Conservation (phyloP, 2,329 filamentous ascomycete species). For the Aspergillus versicolor region DNA sequence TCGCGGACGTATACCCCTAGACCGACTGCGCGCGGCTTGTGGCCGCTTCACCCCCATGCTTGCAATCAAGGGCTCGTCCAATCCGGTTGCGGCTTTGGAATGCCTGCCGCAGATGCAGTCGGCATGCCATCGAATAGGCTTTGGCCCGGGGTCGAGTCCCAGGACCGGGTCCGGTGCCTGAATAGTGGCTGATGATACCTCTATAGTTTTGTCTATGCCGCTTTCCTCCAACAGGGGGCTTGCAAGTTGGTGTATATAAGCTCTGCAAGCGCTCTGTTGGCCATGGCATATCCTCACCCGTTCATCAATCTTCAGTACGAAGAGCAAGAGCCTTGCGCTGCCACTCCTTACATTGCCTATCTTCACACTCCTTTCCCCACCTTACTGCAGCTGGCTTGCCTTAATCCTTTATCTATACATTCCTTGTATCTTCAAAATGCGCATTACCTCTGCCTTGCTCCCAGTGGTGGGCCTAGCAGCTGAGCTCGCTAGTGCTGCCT, state of each 20-base stretch:
- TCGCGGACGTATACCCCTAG: not conserved
- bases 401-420: slow-evolving; percentile 10
- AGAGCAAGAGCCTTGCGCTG: not conserved
- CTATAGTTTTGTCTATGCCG: slow-evolving; percentile 2
- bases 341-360: slow-evolving; percentile 1
- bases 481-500: slow-evolving; percentile 34
- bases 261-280: not conserved
- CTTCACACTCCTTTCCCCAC: not conserved
- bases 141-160: slow-evolving; percentile 12
- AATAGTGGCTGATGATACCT: slow-evolving; percentile 22
- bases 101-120: not conserved
- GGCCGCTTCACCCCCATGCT: not conserved
- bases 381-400: not conserved
- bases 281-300: not conserved
- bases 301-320: not conserved
- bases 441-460: slow-evolving; percentile 26
- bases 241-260: slow-evolving; percentile 7
- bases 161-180: slow-evolving; percentile 29
- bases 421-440: slow-evolving; percentile 26
- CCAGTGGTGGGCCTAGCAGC: slow-evolving; percentile 30
- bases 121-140: not conserved
- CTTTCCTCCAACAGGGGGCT: not conserved
- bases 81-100: not conserved
- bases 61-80: not conserved
- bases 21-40: not conserved